These are phyloP conservation scores for Phialophora tarda DNA, from an alignment of 2,329 filamentous ascomycete species.

Conservation along the genomic window DNA sequence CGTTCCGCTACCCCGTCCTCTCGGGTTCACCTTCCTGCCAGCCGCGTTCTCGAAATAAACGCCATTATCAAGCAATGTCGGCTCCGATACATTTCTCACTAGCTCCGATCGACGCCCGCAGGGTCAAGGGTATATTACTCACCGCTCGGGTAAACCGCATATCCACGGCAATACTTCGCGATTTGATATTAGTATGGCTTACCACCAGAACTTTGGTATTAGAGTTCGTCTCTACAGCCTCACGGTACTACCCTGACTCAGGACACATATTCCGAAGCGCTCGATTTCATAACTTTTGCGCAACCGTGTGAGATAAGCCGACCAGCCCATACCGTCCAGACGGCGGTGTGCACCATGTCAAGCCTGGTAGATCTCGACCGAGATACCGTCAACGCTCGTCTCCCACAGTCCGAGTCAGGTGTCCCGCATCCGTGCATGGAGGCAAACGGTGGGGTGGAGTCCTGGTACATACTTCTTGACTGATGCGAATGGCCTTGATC, in stretches of 20 bases:
- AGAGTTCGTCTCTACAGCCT: neutral
- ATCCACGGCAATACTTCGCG: neutral
- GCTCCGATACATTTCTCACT: neutral
- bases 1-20: neutral
- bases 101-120: neutral
- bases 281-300: neutral
- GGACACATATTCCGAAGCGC: neutral
- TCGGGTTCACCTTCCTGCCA: neutral
- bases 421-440: neutral
- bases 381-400: neutral
- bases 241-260: slow-evolving; percentile 6
- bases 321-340: neutral
- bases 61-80: slow-evolving; percentile 13
- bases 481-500: neutral
- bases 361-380: slow-evolving; percentile 5
- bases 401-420: neutral
- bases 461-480: neutral
- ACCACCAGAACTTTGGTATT: neutral
- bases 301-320: neutral
- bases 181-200: slow-evolving; percentile 1
- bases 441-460: neutral
- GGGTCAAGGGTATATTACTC: neutral
- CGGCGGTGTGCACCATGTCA: slow-evolving; percentile 5
- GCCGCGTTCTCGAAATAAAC: slow-evolving; percentile 12
- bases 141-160: neutral